A percentile compares a stretch with the other conserved stretches of the same genome.
These are phyloP conservation scores for Ceratobasidium sp. DNA, from an alignment of 1,284 basidiomycete genomes.

Conservation along the genomic window DNA sequence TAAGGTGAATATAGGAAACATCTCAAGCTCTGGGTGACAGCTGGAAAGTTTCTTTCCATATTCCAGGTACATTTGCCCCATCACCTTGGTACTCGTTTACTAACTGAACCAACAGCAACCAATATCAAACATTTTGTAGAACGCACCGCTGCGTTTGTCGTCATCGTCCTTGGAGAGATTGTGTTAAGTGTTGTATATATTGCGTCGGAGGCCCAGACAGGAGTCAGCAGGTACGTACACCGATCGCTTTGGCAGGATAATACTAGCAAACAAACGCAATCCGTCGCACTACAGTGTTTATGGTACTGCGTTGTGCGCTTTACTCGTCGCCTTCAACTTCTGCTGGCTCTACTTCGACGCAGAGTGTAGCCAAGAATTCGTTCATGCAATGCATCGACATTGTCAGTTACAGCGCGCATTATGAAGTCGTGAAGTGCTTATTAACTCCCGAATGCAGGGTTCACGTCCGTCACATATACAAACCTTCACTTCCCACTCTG, in stretches of 20 bases:
- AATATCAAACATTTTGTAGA: slow-evolving; percentile 59
- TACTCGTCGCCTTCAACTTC: slow-evolving; percentile 58
- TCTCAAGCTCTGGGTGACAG: too few species aligned
- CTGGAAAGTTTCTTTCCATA: too few species aligned
- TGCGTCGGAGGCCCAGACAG: slow-evolving; percentile 42
- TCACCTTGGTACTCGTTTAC: too few species aligned
- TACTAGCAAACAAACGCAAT: neutral
- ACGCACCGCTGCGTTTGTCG: slow-evolving; percentile 55
- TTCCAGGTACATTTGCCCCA: too few species aligned
- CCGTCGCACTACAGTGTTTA: slow-evolving; percentile 50
- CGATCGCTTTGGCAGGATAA: neutral
- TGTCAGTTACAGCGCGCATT: slow-evolving; percentile 45
- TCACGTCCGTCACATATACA: slow-evolving; percentile 54
- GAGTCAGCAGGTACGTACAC: slow-evolving; percentile 48
- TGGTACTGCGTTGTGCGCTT: slow-evolving; percentile 54
- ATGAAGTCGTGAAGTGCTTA: too few species aligned
- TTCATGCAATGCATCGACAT: slow-evolving; percentile 56
- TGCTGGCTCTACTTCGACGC: slow-evolving; percentile 56
- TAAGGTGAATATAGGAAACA: too few species aligned
- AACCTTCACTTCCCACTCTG: slow-evolving; percentile 57
- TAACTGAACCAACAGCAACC: too few species aligned
- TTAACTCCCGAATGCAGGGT: slow-evolving; percentile 44
- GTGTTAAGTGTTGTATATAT: slow-evolving; percentile 51
- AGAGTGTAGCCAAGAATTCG: slow-evolving; percentile 53
- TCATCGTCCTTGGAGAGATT: slow-evolving; percentile 55